Evolutionary conservation across 2,329 filamentous ascomycete species (phyloP).

Genomic region (Parastagonospora avenae): DNA sequence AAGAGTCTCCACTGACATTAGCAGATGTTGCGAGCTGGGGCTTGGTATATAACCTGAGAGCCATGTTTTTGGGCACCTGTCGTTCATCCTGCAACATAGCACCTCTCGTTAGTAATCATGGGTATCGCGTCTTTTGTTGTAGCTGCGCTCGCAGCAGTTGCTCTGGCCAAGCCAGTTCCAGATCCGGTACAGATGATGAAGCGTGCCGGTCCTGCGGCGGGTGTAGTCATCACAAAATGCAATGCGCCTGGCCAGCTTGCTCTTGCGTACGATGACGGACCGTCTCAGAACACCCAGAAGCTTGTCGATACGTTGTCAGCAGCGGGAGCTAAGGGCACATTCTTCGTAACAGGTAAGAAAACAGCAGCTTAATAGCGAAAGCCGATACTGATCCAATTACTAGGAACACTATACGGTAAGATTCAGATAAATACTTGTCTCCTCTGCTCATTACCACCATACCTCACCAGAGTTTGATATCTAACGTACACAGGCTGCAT

Average conservation of each 20-base stretch:
- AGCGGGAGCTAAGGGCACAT: conserved; percentile 42
- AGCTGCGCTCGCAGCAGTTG: neutral
- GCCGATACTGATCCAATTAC: neutral
- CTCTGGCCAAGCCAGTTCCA: neutral
- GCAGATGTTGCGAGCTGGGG: neutral
- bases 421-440: neutral
- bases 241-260: conserved; percentile 33
- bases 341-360: conserved; percentile 35
- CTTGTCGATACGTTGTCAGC: conserved; percentile 37
- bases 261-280: conserved; percentile 45
- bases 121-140: neutral
- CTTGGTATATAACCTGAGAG: neutral
- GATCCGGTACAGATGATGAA: neutral
- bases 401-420: conserved; percentile 32
- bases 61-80: neutral
- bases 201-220: neutral
- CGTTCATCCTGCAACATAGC: neutral
- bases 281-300: conserved; percentile 43
- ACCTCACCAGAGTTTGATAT: neutral
- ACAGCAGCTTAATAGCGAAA: neutral
- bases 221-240: neutral
- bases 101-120: neutral
- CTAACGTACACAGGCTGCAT: conserved; percentile 34
- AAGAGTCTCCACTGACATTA: neutral
- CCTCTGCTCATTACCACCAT: neutral